Base-by-base conservation (phyloP, 2,329 filamentous ascomycete genomes). In the Passalora sequoiae region DNA sequence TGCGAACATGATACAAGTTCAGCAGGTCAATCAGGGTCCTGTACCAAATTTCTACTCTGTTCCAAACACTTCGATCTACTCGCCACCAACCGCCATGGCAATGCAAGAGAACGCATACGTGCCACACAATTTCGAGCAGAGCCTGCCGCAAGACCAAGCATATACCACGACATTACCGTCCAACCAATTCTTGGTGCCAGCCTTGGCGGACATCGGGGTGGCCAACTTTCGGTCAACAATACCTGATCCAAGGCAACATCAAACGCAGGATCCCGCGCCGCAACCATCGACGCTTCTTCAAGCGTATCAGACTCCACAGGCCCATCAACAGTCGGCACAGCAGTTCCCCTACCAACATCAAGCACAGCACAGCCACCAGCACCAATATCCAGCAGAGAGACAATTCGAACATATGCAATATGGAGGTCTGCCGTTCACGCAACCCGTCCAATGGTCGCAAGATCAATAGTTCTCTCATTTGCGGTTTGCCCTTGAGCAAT, bases 21-120 rank as follows among this genome's bases (percentile, higher is more conserved):
- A 53, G 24, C 49, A 51, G 17, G 45, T 48, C 36, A 19, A 25
- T n/a, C 45, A 54, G n/a, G 15, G 49, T 1, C 44, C 53, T 4
- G 50, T 55, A 32, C 52, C 57, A 20, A 49, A 54, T 19, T 53
- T 55, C 24, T 50, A 58, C 10, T 36, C 49, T 6, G 31, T 52
- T 9, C 51, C 52, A 4, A 51, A 29, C 31, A 49, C 47, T 8
- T 51, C 53, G 4, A 39, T 45, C 8, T 54, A 43, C 39, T 50
- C 51, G 9, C 49, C 51, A 20, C 15, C 28, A 2, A 36, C 40
- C 13, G 36, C 44, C 15, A 28, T 37, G 7, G 30, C 43, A 8
- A 40, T 54, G 49, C 49, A 46, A 12, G 20, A 50, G 25, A 41
- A 44, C 17, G 43, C 15, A 20, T 46, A 43, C 22, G 25, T 47